Evolutionary conservation across 306 rosid genomes (phyloP), one percentile per base, ranked within the genome.

Genomic region (Begonia masoniana): DNA sequence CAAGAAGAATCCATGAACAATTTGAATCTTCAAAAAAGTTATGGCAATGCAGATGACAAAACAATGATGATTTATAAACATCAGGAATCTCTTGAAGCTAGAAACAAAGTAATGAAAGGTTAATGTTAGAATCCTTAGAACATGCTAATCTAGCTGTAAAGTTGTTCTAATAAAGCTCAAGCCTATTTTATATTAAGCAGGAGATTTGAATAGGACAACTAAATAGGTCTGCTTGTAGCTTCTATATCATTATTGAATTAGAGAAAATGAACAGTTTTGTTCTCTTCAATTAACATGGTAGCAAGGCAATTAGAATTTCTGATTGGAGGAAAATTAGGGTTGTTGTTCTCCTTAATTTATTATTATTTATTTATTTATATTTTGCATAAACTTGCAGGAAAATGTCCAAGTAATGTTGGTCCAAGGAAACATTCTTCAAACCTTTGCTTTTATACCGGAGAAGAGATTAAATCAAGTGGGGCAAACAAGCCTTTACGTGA

Each of bases 401-500:
- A 69, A 65, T 31, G 67, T 55, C 61, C 19, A 12, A 58, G 54
- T 45, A 54, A 55, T 59, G 62, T 64, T 54, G 24, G 59, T 76
- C 48, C 45, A 39, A 61, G 10, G 65, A 67, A 62, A 81, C 81
- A 62, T 43, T 73, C 63, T 55, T 59, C 59, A 56, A 65, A 72
- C 43, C 63, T 61, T 72, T 63, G 41, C 65, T 46, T 43, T 62
- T 50, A 68, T 6, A 54, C 47, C 14, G 53, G 46, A 26, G 72
- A 58, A 55, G 77, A 50, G 63, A 72, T 46, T 24, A 71, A 73
- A 73, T 43, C 77, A 60, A 67, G 51, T 58, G 53, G 50, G 21
- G 72, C 59, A 57, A 51, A 67, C 63, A 82, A 68, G 61, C 78
- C 85, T 66, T 63, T 81, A 56, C 87, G 77, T 19, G 76, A 83